Conservation (phyloP, 331 rosid genomes). For the Malus hybrid region DNA sequence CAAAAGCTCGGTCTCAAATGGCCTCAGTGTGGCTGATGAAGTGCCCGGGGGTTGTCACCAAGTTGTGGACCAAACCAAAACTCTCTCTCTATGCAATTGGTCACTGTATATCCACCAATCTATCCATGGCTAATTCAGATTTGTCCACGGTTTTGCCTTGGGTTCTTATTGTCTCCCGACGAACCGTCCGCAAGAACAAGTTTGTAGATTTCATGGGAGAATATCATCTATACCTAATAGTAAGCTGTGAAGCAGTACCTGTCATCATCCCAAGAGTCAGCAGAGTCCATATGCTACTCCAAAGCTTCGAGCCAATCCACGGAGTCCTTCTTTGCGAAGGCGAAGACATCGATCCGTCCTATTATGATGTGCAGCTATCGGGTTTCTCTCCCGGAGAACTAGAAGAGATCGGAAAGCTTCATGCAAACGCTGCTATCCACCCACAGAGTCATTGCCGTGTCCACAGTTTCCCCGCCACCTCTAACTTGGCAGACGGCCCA, state of each 20-base stretch:
- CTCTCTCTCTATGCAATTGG: not conserved
- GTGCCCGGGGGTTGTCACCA: too few relatives aligned
- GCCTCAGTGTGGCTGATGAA: slow-evolving; percentile 14
- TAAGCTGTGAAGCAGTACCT: slow-evolving; percentile 22
- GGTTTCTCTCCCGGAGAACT: slow-evolving; percentile 3
- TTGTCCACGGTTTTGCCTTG: slow-evolving; percentile 16
- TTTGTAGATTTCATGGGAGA: slow-evolving; percentile 38
- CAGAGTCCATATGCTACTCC: slow-evolving; percentile 10
- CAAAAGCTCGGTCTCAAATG: slow-evolving; percentile 58
- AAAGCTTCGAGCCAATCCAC: not conserved
- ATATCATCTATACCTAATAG: slow-evolving; percentile 21
- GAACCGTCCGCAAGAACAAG: slow-evolving; percentile 35
- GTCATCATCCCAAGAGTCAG: slow-evolving; percentile 18
- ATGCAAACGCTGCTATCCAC: slow-evolving; percentile 10
- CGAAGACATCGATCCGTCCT: slow-evolving; percentile 14
- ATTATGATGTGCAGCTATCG: slow-evolving; percentile 7
- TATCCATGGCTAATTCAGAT: slow-evolving; percentile 7
- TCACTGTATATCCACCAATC: not conserved
- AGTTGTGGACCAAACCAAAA: too few relatives aligned
- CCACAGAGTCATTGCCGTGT: too few relatives aligned
- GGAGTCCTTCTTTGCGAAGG: slow-evolving; percentile 14
- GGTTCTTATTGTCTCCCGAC: slow-evolving; percentile 44
- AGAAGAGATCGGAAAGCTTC: slow-evolving; percentile 5
- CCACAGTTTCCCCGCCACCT: too few relatives aligned
- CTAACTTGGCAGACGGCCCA: too few relatives aligned